Evolutionary conservation across 345 rosid genomes (phyloP).

Genomic region (Camelina sativa): DNA sequence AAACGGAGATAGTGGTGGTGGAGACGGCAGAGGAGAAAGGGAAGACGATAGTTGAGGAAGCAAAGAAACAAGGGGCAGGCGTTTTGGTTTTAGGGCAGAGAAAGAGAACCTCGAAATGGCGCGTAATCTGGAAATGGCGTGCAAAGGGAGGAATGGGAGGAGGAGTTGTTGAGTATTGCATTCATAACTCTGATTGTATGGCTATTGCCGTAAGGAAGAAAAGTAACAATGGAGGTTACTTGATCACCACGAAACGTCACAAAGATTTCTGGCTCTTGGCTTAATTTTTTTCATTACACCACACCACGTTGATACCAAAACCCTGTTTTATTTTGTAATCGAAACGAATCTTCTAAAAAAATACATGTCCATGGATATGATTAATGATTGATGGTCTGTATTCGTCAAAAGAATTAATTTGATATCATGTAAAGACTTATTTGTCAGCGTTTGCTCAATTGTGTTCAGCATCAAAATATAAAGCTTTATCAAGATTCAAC

Average conservation of each 20-base stretch:
- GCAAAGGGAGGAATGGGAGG: constrained; percentile 36
- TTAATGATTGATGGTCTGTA: not conserved
- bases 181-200: constrained; percentile 92
- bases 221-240: constrained; percentile 88
- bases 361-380: constrained; percentile 4
- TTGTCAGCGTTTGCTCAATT: constrained; percentile 14
- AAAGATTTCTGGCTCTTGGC: constrained; percentile 99
- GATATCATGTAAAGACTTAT: constrained; percentile 25
- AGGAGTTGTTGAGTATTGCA: constrained; percentile 80
- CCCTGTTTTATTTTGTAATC: not conserved
- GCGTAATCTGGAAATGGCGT: constrained; percentile 84
- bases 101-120: constrained; percentile 77
- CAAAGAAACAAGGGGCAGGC: constrained; percentile 72
- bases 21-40: constrained; percentile 89
- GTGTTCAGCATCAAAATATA: not conserved
- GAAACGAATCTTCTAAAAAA: not conserved
- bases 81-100: constrained; percentile 83
- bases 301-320: not conserved
- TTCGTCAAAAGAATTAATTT: not conserved
- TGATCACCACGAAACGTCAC: constrained; percentile 96
- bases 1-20: constrained; percentile 67
- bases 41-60: constrained; percentile 77
- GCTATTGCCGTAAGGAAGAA: constrained; percentile 92
- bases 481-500: not conserved
- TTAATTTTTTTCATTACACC: constrained; percentile 25